These are phyloP conservation scores for Fonsecaea nubica DNA, from an alignment of 2,329 filamentous ascomycete species.

Conservation along the genomic window DNA sequence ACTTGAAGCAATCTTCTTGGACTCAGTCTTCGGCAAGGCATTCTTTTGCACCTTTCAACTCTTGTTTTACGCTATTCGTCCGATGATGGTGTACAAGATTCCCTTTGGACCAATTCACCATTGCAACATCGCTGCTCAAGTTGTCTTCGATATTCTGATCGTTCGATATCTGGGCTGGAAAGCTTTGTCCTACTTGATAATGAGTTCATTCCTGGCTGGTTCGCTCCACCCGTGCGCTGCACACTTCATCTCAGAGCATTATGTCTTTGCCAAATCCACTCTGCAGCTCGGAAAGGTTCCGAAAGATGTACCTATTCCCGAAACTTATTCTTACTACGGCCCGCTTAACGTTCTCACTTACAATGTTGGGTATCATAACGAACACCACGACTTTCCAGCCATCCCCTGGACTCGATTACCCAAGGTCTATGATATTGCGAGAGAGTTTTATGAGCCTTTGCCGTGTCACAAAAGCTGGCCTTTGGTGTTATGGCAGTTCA, in stretches of 20 bases:
- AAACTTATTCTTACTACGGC: conserved; percentile 98
- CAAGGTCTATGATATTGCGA: conserved; percentile 76
- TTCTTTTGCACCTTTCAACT: conserved; percentile 99
- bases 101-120: conserved; percentile 85
- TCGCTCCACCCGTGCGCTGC: conserved; percentile 92
- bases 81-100: conserved; percentile 90
- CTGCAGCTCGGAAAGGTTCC: conserved; percentile 45
- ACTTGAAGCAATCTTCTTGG: conserved; percentile 87
- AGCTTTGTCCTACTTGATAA: conserved; percentile 79
- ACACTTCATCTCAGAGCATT: conserved; percentile 98
- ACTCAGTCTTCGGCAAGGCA: conserved; percentile 91
- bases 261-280: conserved; percentile 67
- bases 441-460: conserved; percentile 89
- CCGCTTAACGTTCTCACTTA: conserved; percentile 90
- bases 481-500: conserved; percentile 93
- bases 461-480: conserved; percentile 90
- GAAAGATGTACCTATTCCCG: conserved; percentile 67
- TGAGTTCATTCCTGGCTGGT: conserved; percentile 91
- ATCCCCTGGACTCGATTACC: conserved; percentile 91
- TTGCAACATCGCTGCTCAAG: conserved; percentile 78
- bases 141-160: conserved; percentile 76
- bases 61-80: conserved; percentile 95
- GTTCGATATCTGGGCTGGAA: conserved; percentile 66
- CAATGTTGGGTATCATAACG: conserved; percentile 97
- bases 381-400: conserved; percentile 98